A percentile compares a stretch with the other conserved stretches of the same genome.
These are phyloP conservation scores for Melampsora larici-populina DNA, from an alignment of 1,284 basidiomycete species.

Conservation along the genomic window DNA sequence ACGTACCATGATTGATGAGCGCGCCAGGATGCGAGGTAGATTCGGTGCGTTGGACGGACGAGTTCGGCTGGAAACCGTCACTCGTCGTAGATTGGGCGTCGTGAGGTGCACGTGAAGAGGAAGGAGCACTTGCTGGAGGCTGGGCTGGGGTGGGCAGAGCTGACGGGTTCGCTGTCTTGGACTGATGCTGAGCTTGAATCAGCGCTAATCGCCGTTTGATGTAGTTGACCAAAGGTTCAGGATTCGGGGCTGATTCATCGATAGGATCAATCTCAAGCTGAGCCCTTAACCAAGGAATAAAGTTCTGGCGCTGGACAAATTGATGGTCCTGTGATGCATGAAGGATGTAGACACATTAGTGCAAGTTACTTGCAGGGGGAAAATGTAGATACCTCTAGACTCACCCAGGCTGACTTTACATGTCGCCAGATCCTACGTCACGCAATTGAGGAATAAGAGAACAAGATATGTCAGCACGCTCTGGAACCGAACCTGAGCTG, in stretches of 20 bases:
- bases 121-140: too few relatives aligned
- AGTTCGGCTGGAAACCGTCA: too few relatives aligned
- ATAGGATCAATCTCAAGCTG: conserved; percentile 38
- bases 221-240: conserved; percentile 32
- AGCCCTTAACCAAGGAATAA: conserved; percentile 40
- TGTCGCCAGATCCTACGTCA: conserved; percentile 37
- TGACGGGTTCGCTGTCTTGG: not conserved
- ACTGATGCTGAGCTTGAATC: conserved; percentile 21
- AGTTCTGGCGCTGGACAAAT: conserved; percentile 40
- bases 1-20: too few relatives aligned
- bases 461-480: too few relatives aligned
- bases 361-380: not conserved
- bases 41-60: too few relatives aligned
- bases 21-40: too few relatives aligned
- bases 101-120: too few relatives aligned
- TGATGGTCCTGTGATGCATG: conserved; percentile 30
- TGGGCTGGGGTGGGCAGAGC: conserved; percentile 1
- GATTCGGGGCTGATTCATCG: conserved; percentile 20
- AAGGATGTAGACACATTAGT: not conserved
- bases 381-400: not conserved
- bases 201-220: conserved; percentile 40
- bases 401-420: conserved; percentile 41
- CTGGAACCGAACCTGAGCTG: too few relatives aligned
- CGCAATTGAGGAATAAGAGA: not conserved
- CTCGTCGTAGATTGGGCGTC: too few relatives aligned